Percentiles rank a stretch among this genome's conserved stretches.
Conservation (phyloP, 495 filamentous ascomycete species). For the Penicillium paxilli region DNA sequence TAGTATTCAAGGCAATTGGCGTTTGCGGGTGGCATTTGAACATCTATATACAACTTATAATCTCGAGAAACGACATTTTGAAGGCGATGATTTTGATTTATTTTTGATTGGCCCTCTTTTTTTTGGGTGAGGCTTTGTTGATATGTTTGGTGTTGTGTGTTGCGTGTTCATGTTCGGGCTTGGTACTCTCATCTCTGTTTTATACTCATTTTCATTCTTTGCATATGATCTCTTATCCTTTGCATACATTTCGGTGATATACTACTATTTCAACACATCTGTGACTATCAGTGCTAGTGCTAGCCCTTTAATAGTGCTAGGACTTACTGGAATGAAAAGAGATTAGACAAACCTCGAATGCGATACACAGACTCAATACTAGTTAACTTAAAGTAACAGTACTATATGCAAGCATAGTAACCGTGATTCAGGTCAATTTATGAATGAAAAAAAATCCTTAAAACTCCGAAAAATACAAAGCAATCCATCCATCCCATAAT, state of each 20-base stretch:
- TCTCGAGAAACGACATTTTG: slow-evolving; percentile 4
- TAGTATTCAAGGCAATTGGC: neutral
- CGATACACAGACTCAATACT: too few relatives aligned
- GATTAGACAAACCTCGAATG: too few relatives aligned
- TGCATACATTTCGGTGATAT: neutral
- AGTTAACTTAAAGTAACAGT: too few relatives aligned
- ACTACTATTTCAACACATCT: too few relatives aligned
- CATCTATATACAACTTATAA: neutral
- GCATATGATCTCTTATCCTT: neutral
- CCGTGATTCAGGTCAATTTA: too few relatives aligned
- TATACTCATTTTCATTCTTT: neutral
- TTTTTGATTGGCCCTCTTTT: neutral
- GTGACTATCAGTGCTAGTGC: too few relatives aligned
- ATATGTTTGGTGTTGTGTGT: neutral
- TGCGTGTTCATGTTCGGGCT: neutral
- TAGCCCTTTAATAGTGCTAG: too few relatives aligned
- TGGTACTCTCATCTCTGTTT: neutral
- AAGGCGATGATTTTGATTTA: neutral
- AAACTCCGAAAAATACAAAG: too few relatives aligned
- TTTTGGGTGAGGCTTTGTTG: neutral
- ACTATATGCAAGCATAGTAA: too few relatives aligned
- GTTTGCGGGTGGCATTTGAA: neutral
- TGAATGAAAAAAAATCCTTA: too few relatives aligned
- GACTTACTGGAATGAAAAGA: too few relatives aligned
- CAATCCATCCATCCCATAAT: too few relatives aligned